Evolutionary conservation across 2,329 filamentous ascomycete genomes (phyloP).

Genomic region (Pseudogymnoascus sp.): DNA sequence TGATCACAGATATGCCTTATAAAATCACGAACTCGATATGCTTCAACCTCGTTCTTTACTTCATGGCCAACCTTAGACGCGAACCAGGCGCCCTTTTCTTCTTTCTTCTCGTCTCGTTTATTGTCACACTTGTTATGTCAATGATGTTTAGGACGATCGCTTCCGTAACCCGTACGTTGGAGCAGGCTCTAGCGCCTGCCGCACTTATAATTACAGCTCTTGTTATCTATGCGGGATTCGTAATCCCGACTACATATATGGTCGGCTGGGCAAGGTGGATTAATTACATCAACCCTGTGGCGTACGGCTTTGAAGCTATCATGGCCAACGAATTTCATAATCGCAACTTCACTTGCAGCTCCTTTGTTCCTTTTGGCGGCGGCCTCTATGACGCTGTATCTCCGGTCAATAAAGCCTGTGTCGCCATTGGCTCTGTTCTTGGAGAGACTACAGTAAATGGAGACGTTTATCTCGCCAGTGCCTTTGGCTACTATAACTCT

Average conservation of each 20-base stretch:
- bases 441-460: slow-evolving; percentile 45
- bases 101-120: slow-evolving; percentile 68
- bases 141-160: slow-evolving; percentile 77
- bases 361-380: slow-evolving; percentile 41
- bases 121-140: slow-evolving; percentile 66
- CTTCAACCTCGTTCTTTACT: slow-evolving; percentile 76
- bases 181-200: slow-evolving; percentile 53
- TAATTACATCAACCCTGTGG: slow-evolving; percentile 57
- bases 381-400: slow-evolving; percentile 35
- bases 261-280: slow-evolving; percentile 56
- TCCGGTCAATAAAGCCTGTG: slow-evolving; percentile 40
- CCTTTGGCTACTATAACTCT: slow-evolving; percentile 44
- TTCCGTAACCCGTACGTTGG: slow-evolving; percentile 63
- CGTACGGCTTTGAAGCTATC: slow-evolving; percentile 61
- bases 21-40: slow-evolving; percentile 62
- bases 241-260: slow-evolving; percentile 54
- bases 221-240: slow-evolving; percentile 44
- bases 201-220: slow-evolving; percentile 37
- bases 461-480: slow-evolving; percentile 46
- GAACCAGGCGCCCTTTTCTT: slow-evolving; percentile 74
- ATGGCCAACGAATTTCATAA: slow-evolving; percentile 63
- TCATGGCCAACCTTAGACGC: slow-evolving; percentile 70
- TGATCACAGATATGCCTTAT: slow-evolving; percentile 75
- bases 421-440: slow-evolving; percentile 52
- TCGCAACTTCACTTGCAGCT: slow-evolving; percentile 43